phyloP scores from a whole-genome alignment of 2,329 filamentous ascomycete genomes.

The Penicillium sclerotigenum region DNA sequence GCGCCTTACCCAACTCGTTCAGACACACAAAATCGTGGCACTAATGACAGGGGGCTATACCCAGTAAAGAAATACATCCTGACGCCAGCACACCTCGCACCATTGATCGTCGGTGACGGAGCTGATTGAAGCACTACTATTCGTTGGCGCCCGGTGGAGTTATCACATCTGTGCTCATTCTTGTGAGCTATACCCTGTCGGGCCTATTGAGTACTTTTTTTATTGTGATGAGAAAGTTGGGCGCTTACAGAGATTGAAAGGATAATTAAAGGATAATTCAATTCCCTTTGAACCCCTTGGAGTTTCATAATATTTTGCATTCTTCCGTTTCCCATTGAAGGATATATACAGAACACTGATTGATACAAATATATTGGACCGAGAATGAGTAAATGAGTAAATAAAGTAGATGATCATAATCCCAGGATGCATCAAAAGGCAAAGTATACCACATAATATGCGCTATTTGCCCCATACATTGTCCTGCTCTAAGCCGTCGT shows the following conservation, averaged over 20 bases:
- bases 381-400: neutral
- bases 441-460: neutral
- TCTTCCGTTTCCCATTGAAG: neutral
- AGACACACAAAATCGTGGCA: constrained; percentile 3
- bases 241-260: constrained; percentile 19
- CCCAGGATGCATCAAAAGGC: neutral
- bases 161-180: constrained; percentile 26
- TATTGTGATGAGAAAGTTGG: constrained; percentile 8
- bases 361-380: neutral
- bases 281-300: neutral
- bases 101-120: constrained; percentile 15
- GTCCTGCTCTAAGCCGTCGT: constrained; percentile 37
- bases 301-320: neutral
- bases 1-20: constrained; percentile 12
- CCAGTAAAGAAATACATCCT: constrained; percentile 15
- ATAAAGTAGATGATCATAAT: neutral
- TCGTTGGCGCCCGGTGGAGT: constrained; percentile 22
- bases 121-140: constrained; percentile 12
- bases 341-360: neutral
- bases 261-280: neutral
- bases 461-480: constrained; percentile 36
- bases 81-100: constrained; percentile 7
- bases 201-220: neutral
- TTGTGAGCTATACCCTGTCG: constrained; percentile 1
- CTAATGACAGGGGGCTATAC: constrained; percentile 13